These are phyloP conservation scores for Postia placenta DNA, from an alignment of 768 basidiomycete genomes.

Conservation along the genomic window DNA sequence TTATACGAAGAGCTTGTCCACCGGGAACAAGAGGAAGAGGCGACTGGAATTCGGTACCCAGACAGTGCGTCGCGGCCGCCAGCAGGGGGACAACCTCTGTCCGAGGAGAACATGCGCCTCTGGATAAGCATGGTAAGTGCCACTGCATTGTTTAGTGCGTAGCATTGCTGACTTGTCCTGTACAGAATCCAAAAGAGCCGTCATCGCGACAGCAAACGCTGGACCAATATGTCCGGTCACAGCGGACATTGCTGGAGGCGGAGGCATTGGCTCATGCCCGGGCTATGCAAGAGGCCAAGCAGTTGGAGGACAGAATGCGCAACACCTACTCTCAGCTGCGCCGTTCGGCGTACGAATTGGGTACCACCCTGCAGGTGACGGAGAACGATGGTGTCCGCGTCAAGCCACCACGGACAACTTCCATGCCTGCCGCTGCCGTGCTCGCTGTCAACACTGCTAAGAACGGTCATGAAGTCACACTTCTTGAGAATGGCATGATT, in stretches of 20 bases:
- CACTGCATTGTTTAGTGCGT: not conserved
- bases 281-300: conserved; percentile 71
- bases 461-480: conserved; percentile 66
- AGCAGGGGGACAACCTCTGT: conserved; percentile 60
- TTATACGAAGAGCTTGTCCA: conserved; percentile 70
- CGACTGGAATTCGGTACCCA: conserved; percentile 37
- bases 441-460: conserved; percentile 35
- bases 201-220: conserved; percentile 80
- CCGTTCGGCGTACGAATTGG: conserved; percentile 70
- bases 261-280: conserved; percentile 75
- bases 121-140: conserved; percentile 70
- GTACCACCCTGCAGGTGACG: conserved; percentile 34
- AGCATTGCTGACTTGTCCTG: not conserved
- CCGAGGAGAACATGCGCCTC: conserved; percentile 74
- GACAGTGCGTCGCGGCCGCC: conserved; percentile 55
- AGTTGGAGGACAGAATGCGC: conserved; percentile 70
- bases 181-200: conserved; percentile 87
- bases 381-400: conserved; percentile 72
- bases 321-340: conserved; percentile 77
- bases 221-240: conserved; percentile 74
- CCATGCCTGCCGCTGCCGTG: conserved; percentile 26
- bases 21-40: conserved; percentile 67
- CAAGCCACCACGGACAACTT: conserved; percentile 46
- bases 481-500: conserved; percentile 85
- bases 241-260: conserved; percentile 74